Evolutionary conservation across 164 flowering plant species (phyloP).

Genomic region (Magnolia sinica): DNA sequence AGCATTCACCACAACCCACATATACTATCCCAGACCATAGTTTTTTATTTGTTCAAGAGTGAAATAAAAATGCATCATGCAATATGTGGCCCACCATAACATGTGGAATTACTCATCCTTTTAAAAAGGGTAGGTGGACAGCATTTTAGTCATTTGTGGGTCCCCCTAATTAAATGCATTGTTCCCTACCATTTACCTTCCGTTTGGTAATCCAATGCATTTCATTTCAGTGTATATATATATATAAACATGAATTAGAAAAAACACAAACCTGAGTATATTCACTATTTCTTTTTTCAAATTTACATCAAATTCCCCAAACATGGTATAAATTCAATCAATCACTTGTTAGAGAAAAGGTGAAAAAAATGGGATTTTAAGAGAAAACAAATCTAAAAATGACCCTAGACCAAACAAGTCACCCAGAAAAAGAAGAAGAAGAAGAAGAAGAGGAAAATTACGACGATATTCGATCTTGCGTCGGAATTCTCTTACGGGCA

Average conservation of each 20-base stretch:
- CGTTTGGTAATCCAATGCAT: too few relatives aligned
- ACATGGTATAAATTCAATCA: constrained; percentile 24
- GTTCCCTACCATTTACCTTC: neutral
- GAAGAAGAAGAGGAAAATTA: neutral
- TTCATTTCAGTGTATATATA: too few relatives aligned
- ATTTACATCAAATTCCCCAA: constrained; percentile 27
- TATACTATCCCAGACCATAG: too few relatives aligned
- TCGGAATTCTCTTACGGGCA: constrained; percentile 48
- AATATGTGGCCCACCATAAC: too few relatives aligned
- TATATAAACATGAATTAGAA: too few relatives aligned
- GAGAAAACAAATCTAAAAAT: constrained; percentile 4
- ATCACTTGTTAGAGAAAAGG: constrained; percentile 17
- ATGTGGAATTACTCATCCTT: too few relatives aligned
- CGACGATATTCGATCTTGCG: too few relatives aligned
- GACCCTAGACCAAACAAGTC: constrained; percentile 7
- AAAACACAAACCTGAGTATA: constrained; percentile 22
- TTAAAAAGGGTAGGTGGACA: too few relatives aligned
- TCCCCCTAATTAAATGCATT: neutral
- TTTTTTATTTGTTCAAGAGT: too few relatives aligned
- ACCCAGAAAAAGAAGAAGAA: constrained; percentile 7
- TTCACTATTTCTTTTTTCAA: constrained; percentile 31
- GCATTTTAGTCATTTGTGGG: neutral
- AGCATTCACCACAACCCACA: too few relatives aligned
- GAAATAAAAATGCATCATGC: too few relatives aligned
- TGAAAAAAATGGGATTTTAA: constrained; percentile 10